Conservation (phyloP, 2,329 filamentous ascomycete species). For the Dactylella cylindrospora region DNA sequence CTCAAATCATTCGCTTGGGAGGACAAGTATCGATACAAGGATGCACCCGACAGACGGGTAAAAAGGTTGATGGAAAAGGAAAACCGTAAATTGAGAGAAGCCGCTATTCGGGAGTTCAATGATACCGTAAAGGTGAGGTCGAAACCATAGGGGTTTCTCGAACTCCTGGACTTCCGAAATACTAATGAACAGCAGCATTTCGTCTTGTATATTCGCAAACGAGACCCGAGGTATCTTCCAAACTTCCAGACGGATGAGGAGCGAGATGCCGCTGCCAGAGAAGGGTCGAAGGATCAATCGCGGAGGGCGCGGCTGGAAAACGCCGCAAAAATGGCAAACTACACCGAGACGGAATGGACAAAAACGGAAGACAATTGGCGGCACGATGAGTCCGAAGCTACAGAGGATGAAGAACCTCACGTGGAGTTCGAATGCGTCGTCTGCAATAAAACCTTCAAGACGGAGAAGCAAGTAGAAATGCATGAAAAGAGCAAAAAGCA, state of each 20-base stretch:
- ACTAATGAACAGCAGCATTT: constrained; percentile 63
- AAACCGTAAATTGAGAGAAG: constrained; percentile 80
- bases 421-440: constrained; percentile 72
- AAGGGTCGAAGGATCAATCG: constrained; percentile 79
- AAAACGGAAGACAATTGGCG: constrained; percentile 58
- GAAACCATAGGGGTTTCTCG: neutral
- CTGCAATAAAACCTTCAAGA: constrained; percentile 81
- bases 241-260: constrained; percentile 78
- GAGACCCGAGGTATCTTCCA: constrained; percentile 79
- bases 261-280: constrained; percentile 73
- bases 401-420: constrained; percentile 57
- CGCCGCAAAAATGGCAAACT: constrained; percentile 61
- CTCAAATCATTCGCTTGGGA: constrained; percentile 86
- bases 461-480: constrained; percentile 83
- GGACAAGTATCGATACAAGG: constrained; percentile 77
- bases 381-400: constrained; percentile 50
- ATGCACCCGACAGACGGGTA: constrained; percentile 81
- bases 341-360: constrained; percentile 48
- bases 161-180: no score
- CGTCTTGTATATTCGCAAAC: constrained; percentile 83
- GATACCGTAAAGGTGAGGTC: constrained; percentile 65
- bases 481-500: constrained; percentile 99
- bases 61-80: constrained; percentile 92
- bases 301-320: constrained; percentile 79
- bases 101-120: constrained; percentile 84